Conservation (phyloP, 352 stramenopile genomes). For the Phytophthora palmivora region DNA sequence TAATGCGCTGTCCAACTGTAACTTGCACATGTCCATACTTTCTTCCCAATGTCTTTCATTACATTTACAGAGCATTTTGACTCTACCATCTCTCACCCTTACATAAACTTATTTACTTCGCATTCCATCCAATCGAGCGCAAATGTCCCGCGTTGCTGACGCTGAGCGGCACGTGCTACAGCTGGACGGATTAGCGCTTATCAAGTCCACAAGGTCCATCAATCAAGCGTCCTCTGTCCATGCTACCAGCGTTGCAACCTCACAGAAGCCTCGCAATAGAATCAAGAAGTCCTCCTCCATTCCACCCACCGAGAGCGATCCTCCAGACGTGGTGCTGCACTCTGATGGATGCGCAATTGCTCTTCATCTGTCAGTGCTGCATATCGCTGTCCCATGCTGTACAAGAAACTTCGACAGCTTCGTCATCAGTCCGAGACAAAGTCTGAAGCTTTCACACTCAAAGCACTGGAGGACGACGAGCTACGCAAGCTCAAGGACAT, state of each 20-base stretch:
- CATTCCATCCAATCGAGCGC: neutral
- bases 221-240: neutral
- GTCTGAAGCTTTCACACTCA: conserved; percentile 6
- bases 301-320: conserved; percentile 14
- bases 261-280: neutral
- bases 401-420: conserved; percentile 42
- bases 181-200: conserved; percentile 10
- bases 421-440: conserved; percentile 6
- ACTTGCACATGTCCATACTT: conserved; percentile 16
- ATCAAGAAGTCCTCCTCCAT: conserved; percentile 14
- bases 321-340: conserved; percentile 57
- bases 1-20: conserved; percentile 10
- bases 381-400: conserved; percentile 46
- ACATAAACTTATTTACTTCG: conserved; percentile 1
- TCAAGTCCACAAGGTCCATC: neutral
- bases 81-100: neutral
- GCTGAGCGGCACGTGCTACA: conserved; percentile 21
- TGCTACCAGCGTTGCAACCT: neutral
- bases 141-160: conserved; percentile 33
- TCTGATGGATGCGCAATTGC: conserved; percentile 57
- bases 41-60: neutral
- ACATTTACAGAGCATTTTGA: conserved; percentile 13
- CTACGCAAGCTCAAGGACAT: conserved; percentile 13
- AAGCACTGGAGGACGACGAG: conserved; percentile 22
- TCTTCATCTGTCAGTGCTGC: conserved; percentile 45